A percentile compares a stretch with the other conserved stretches of the same genome.
Evolutionary conservation across 192 early-diverging fungal species (phyloP).

Genomic region (Borealophlyctis nickersoniae): DNA sequence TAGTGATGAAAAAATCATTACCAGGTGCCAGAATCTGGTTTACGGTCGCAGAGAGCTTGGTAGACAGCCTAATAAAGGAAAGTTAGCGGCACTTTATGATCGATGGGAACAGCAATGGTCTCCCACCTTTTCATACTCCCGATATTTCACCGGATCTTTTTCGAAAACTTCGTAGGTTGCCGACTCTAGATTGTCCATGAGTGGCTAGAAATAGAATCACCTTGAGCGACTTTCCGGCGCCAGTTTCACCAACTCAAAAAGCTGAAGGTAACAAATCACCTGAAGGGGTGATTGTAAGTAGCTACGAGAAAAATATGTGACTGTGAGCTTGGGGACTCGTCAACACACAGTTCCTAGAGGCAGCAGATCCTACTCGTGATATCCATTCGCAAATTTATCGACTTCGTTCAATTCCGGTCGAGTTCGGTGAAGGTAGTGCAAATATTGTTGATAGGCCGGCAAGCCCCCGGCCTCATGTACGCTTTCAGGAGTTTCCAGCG

Average conservation of each 20-base stretch:
- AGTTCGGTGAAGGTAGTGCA: constrained; percentile 69
- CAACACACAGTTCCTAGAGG: not conserved
- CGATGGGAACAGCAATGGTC: constrained; percentile 26
- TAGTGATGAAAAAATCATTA: too few species aligned
- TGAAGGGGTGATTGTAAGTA: constrained; percentile 29
- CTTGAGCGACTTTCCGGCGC: constrained; percentile 76
- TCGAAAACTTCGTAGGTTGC: constrained; percentile 96
- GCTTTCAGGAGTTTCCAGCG: constrained; percentile 13
- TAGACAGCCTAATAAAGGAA: constrained; percentile 10
- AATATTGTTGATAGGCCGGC: constrained; percentile 70
- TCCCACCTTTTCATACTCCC: constrained; percentile 77
- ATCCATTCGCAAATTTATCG: constrained; percentile 76
- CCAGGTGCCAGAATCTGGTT: too few species aligned
- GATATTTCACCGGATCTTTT: constrained; percentile 91
- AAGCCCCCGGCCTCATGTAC: constrained; percentile 43
- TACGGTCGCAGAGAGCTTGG: constrained; percentile 40
- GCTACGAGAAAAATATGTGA: constrained; percentile 1
- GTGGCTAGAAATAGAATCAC: constrained; percentile 81
- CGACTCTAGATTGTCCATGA: constrained; percentile 93
- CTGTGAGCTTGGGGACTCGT: not conserved
- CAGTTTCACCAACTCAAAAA: constrained; percentile 21
- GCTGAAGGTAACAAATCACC: constrained; percentile 16
- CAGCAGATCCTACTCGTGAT: constrained; percentile 78
- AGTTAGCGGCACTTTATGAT: not conserved
- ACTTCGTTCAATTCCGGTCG: constrained; percentile 56